These are phyloP conservation scores for Kuraishia molischiana DNA, from an alignment of 805 yeast genomes.

Conservation along the genomic window DNA sequence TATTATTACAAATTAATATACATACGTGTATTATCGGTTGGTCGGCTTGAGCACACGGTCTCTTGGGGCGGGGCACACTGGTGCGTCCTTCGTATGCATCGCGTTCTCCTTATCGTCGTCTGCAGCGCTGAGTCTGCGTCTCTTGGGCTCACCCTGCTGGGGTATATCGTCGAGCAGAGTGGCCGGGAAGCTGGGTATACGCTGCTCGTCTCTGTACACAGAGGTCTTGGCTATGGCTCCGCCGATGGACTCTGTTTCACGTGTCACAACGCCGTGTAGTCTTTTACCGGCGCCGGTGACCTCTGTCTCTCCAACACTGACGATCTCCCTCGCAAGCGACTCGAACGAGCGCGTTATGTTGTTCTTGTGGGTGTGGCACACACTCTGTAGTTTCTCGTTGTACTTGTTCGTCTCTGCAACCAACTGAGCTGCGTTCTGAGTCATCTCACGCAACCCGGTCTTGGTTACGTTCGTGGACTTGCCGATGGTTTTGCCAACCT, in stretches of 20 bases:
- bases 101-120: background rate
- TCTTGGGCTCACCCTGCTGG: background rate
- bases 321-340: background rate
- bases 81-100: too few relatives aligned
- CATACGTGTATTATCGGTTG: background rate
- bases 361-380: background rate
- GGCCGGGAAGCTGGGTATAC: background rate
- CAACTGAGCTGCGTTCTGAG: background rate
- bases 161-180: background rate
- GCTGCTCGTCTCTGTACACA: background rate
- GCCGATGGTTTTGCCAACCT: background rate
- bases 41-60: background rate
- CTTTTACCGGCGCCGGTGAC: background rate
- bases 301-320: background rate
- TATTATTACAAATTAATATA: too few relatives aligned
- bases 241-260: background rate
- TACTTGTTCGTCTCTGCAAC: background rate
- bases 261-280: background rate
- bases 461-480: background rate
- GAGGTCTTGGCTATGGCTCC: background rate
- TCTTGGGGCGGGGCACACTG: too few relatives aligned
- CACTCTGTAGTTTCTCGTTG: background rate
- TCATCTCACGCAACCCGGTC: background rate
- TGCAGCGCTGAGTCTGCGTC: background rate
- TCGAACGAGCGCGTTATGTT: background rate